Percentiles rank a stretch among this genome's conserved stretches.
These are phyloP conservation scores for Candida ipomoeae DNA, from an alignment of 805 yeast genomes.

Conservation along the genomic window DNA sequence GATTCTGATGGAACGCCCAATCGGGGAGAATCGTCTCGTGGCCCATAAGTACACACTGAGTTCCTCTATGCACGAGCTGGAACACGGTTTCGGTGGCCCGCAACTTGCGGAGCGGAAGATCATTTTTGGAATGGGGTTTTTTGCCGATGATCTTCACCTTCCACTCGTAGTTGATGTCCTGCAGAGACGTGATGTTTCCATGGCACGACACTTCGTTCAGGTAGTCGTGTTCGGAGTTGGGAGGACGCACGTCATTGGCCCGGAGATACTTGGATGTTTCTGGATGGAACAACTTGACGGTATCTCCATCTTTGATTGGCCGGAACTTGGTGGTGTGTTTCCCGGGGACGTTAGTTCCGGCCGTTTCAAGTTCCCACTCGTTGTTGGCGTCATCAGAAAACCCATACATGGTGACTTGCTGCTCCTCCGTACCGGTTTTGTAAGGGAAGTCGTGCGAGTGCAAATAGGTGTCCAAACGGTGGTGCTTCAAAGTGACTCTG, in stretches of 20 bases:
- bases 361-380: conserved; percentile 64
- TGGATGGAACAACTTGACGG: conserved; percentile 66
- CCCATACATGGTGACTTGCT: conserved; percentile 73
- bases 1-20: conserved; percentile 84
- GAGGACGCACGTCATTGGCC: conserved; percentile 75
- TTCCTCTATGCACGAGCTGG: conserved; percentile 61
- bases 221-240: conserved; percentile 86
- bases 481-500: conserved; percentile 66
- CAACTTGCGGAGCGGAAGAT: conserved; percentile 33
- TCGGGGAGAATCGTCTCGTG: conserved; percentile 72
- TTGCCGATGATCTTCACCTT: conserved; percentile 45
- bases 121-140: conserved; percentile 31
- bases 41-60: conserved; percentile 68
- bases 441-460: conserved; percentile 71
- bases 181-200: conserved; percentile 54
- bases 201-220: conserved; percentile 75
- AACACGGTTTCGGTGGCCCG: conserved; percentile 65
- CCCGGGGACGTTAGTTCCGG: conserved; percentile 32
- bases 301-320: conserved; percentile 49
- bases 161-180: conserved; percentile 70
- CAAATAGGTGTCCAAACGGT: conserved; percentile 65
- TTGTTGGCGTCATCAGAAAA: conserved; percentile 58
- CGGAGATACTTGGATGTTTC: conserved; percentile 63
- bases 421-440: conserved; percentile 64
- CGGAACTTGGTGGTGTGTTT: conserved; percentile 33